These are phyloP conservation scores for Setomelanomma holmii DNA, from an alignment of 2,329 filamentous ascomycete genomes.

Conservation along the genomic window DNA sequence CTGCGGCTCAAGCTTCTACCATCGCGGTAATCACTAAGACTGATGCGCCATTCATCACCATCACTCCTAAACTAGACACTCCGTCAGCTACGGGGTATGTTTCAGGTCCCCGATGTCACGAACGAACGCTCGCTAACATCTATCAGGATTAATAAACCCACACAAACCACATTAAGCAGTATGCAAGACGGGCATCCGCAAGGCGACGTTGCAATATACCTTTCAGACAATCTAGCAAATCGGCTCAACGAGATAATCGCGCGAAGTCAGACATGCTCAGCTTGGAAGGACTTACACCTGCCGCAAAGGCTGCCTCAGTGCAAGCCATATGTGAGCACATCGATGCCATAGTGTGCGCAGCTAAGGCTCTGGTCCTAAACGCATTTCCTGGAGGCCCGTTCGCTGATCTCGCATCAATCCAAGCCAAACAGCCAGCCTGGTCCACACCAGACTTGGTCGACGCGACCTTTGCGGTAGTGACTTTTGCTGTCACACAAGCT, in stretches of 20 bases:
- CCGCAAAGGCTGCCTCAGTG: background rate
- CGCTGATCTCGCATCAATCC: background rate
- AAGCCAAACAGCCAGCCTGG: constrained; percentile 2
- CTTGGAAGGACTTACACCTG: too few relatives aligned
- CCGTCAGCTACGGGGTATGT: constrained; percentile 2
- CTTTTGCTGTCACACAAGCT: background rate
- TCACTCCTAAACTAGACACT: constrained; percentile 3
- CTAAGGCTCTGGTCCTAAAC: background rate
- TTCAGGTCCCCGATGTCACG: too few relatives aligned
- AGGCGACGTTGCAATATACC: constrained; percentile 6
- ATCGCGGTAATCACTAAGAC: background rate
- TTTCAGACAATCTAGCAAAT: constrained; percentile 3
- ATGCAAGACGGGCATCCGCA: background rate
- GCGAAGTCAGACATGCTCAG: constrained; percentile 3
- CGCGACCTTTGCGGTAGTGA: background rate
- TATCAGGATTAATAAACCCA: background rate
- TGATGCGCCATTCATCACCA: constrained; percentile 2
- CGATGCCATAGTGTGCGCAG: background rate
- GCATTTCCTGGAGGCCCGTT: background rate
- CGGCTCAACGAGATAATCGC: constrained; percentile 4
- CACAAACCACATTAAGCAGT: background rate
- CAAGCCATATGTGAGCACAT: background rate
- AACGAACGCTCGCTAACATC: background rate
- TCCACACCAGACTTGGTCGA: background rate
- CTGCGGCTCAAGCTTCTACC: constrained; percentile 2